phyloP scores from a whole-genome alignment of 2,329 filamentous ascomycete species.

The Magnaporthiopsis incrustans region DNA sequence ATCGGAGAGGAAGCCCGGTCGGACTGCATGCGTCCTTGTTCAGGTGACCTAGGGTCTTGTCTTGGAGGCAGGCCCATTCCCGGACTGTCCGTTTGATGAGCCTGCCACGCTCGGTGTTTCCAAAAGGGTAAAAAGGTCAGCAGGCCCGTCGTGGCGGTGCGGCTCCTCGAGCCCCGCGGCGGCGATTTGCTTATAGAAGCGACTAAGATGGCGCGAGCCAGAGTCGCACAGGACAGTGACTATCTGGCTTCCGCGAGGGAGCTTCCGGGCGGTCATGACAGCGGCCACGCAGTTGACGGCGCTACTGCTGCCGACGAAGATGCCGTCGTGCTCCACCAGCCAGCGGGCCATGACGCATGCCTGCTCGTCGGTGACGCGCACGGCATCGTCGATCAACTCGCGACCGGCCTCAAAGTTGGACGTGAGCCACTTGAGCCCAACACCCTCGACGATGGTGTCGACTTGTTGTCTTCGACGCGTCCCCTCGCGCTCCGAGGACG shows the following conservation, averaged over 20 bases:
- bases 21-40: not conserved
- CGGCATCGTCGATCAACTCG: conserved; percentile 81
- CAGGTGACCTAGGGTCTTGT: too few relatives aligned
- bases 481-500: conserved; percentile 78
- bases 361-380: conserved; percentile 81
- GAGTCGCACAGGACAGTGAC: conserved; percentile 82
- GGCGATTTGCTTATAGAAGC: conserved; percentile 72
- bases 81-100: not conserved
- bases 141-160: conserved; percentile 25
- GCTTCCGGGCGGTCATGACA: conserved; percentile 55
- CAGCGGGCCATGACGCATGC: conserved; percentile 91
- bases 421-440: conserved; percentile 92
- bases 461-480: conserved; percentile 85
- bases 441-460: conserved; percentile 91
- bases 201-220: conserved; percentile 75
- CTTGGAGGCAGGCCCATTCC: not conserved
- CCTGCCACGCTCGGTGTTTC: not conserved
- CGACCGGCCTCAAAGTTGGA: conserved; percentile 84
- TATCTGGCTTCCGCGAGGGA: conserved; percentile 56
- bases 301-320: conserved; percentile 90
- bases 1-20: not conserved
- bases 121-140: not conserved
- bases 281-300: conserved; percentile 93
- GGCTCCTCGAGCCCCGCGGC: conserved; percentile 60
- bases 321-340: conserved; percentile 90